These are phyloP conservation scores for Phyllosticta ampelicida DNA, from an alignment of 2,329 filamentous ascomycete species.

Conservation along the genomic window DNA sequence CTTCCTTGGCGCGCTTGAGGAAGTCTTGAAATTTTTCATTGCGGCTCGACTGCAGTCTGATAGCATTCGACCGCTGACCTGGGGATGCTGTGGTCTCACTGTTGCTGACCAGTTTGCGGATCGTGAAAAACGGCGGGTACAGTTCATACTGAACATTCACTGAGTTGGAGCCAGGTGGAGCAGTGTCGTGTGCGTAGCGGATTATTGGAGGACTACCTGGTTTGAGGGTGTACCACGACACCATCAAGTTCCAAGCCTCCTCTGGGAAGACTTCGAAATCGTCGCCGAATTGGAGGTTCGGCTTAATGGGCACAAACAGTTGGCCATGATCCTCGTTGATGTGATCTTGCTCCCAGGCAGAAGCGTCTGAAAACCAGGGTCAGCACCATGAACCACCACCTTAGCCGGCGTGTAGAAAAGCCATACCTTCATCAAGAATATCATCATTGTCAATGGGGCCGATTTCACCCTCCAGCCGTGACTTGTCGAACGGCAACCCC, in stretches of 20 bases:
- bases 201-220: conserved; percentile 60
- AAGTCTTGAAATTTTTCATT: conserved; percentile 63
- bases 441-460: conserved; percentile 68
- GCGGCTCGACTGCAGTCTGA: conserved; percentile 59
- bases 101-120: conserved; percentile 63
- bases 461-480: conserved; percentile 51
- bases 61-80: conserved; percentile 49
- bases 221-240: conserved; percentile 71
- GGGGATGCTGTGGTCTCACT: conserved; percentile 42
- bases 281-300: conserved; percentile 51
- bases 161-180: conserved; percentile 39
- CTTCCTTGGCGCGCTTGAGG: conserved; percentile 59
- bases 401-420: background rate
- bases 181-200: conserved; percentile 68
- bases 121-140: conserved; percentile 71
- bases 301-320: conserved; percentile 61
- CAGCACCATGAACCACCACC: background rate
- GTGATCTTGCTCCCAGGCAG: conserved; percentile 8
- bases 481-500: conserved; percentile 41
- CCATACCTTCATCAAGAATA: conserved; percentile 17
- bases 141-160: conserved; percentile 70
- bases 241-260: conserved; percentile 70
- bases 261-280: conserved; percentile 69
- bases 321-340: conserved; percentile 31
- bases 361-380: background rate